phyloP scores from a whole-genome alignment of 768 basidiomycete genomes.

The Serendipita sp. region DNA sequence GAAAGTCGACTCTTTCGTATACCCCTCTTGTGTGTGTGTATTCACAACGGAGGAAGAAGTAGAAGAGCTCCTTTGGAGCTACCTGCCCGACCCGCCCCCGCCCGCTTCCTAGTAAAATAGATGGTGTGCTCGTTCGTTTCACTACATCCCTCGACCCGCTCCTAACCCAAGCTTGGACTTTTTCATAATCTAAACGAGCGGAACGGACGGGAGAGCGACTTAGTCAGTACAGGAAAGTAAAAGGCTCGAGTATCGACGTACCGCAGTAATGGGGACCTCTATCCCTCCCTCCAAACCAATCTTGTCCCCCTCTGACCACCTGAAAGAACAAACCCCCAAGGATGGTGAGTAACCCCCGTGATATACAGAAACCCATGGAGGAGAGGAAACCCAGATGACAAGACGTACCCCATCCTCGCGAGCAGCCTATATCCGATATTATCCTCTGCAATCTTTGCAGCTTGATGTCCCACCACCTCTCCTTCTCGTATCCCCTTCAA shows the following conservation, averaged over 20 bases:
- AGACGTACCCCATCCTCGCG: constrained; percentile 58
- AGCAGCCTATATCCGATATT: constrained; percentile 84
- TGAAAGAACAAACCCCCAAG: constrained; percentile 1
- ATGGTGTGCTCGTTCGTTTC: too few species aligned
- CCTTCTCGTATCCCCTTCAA: constrained; percentile 9
- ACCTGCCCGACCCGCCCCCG: too few species aligned
- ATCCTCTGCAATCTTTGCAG: constrained; percentile 59
- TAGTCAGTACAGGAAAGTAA: background rate
- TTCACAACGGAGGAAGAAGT: too few species aligned
- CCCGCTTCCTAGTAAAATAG: too few species aligned
- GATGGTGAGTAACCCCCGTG: background rate
- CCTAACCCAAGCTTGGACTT: constrained; percentile 74
- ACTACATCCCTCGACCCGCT: constrained; percentile 23
- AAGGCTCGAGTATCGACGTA: background rate
- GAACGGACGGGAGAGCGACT: background rate
- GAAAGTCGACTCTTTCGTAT: too few species aligned
- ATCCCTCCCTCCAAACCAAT: constrained; percentile 56
- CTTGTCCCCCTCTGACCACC: constrained; percentile 62
- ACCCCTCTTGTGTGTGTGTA: too few species aligned
- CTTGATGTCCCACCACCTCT: constrained; percentile 23
- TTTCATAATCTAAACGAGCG: constrained; percentile 43
- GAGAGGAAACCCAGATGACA: background rate
- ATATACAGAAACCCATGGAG: background rate
- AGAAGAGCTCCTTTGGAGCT: too few species aligned
- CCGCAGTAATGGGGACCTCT: constrained; percentile 60